Evolutionary conservation across 805 yeast species (phyloP), one percentile per base, ranked within the genome.

Genomic region (Metschnikowia kofuensis): DNA sequence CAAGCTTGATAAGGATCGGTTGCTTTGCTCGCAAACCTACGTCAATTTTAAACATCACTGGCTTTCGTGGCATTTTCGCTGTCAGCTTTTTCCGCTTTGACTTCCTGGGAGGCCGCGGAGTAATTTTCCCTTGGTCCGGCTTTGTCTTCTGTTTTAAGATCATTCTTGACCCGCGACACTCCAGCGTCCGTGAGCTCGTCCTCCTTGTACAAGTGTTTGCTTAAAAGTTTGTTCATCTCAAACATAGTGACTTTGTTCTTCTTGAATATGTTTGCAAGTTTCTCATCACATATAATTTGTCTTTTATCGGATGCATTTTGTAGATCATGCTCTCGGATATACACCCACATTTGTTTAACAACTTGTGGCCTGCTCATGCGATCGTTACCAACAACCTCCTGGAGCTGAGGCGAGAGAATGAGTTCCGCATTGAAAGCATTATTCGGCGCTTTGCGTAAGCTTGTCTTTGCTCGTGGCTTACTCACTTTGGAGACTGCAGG

Each of bases 301-400:
- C 92, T 71, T 53, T 77, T 75, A 64, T 88, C 87, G 1, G 69
- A 58, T 1, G 90, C 87, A 53, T 85, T 80, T 61, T 87, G 95
- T 30, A 88, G 65, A 29, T 78, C 64, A 50, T 85, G 61, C 10
- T 63, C 77, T 57, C 82, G 84, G 48, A 89, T 85, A 63, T 89
- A 80, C 12, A 72, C 77, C 95, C 95, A 87, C 6, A 87, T 62
- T 40, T 65, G 65, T 52, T 85, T 85, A 9, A 86, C 90, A 14
- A 85, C 83, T 60, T 84, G 84, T 0, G 92, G 83, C 55, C 96
- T 68, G 4, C 91, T 75, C 38, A 80, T 59, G 47, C 67, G 73
- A 1, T 61, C 61, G 2, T 42, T 50, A 0, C 73, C 74, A 8
- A 87, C 60, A 13, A 88, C 62, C 3, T 62, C 72, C 43, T 74